Evolutionary conservation across 495 filamentous ascomycete species (phyloP).

Genomic region (Podospora australis): DNA sequence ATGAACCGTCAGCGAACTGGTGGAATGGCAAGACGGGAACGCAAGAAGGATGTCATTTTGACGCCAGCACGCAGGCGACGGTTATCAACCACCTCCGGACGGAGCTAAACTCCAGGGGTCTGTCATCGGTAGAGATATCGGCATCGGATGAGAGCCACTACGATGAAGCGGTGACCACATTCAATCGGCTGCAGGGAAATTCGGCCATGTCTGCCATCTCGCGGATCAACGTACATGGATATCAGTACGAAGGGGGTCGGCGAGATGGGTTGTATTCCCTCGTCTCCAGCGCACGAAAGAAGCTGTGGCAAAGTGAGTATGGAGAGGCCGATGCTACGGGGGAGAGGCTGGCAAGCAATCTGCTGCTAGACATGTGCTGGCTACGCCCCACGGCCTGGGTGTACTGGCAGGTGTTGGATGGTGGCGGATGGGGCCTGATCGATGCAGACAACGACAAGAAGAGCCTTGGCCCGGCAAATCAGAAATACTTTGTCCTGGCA

Average conservation of each 20-base stretch:
- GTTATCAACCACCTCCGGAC: slow-evolving; percentile 19
- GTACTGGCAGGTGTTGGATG: slow-evolving; percentile 35
- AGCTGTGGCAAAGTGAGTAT: slow-evolving; percentile 37
- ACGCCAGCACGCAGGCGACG: slow-evolving; percentile 19
- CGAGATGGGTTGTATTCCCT: slow-evolving; percentile 22
- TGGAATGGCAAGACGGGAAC: slow-evolving; percentile 32
- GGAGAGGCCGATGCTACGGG: slow-evolving; percentile 32
- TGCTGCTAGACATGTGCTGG: slow-evolving; percentile 33
- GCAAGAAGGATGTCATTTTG: slow-evolving; percentile 34
- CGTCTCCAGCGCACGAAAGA: slow-evolving; percentile 19
- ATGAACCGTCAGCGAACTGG: slow-evolving; percentile 32
- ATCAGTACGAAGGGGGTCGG: slow-evolving; percentile 26
- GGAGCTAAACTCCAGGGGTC: slow-evolving; percentile 25
- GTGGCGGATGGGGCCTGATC: slow-evolving; percentile 31
- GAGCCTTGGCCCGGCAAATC: slow-evolving; percentile 20
- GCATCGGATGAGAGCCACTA: slow-evolving; percentile 29
- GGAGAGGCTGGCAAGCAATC: slow-evolving; percentile 23
- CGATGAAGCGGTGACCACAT: slow-evolving; percentile 26
- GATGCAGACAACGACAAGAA: slow-evolving; percentile 26
- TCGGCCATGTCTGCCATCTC: slow-evolving; percentile 17
- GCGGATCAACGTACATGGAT: slow-evolving; percentile 36
- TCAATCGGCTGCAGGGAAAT: slow-evolving; percentile 18
- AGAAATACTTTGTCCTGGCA: slow-evolving; percentile 33
- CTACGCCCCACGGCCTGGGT: slow-evolving; percentile 36
- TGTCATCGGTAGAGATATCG: slow-evolving; percentile 21